Evolutionary conservation across 768 basidiomycete species (phyloP), one percentile per base, ranked within the genome.

Genomic region (Mycena leptocephala): DNA sequence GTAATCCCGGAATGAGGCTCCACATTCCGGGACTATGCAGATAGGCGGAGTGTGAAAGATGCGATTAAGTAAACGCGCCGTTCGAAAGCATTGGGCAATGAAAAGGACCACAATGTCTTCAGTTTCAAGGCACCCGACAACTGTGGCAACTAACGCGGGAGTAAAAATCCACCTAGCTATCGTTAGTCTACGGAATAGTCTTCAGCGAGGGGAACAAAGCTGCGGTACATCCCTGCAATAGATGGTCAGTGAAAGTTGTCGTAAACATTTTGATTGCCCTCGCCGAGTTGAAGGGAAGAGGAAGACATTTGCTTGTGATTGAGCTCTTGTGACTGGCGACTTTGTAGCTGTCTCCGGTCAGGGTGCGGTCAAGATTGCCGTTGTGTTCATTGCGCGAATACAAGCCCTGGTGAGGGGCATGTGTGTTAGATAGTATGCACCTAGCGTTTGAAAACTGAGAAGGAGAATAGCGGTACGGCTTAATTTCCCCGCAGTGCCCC

Each of bases 281-380:
- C 76, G 92, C 93, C 90, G n/a, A n/a, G n/a, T n/a, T n/a, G n/a
- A 93, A 79, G 0, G 92, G 89, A 88, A 90, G 90, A 2, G 87
- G 85, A 51, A 87, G 72, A 32, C 78, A 82, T 32, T 85, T 76
- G 74, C 83, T 83, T 69, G 87, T 61, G 6, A 81, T 79, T 41
- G 76, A 77, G 56, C 72, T 76, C 67, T 73, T 79, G 8, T 33
- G 65, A 11, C 72, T 69, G 14, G 56, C 72, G 13, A 74, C 77
- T 70, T 63, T 81, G 55, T 78, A 80, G 76, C 83, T 88, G 39
- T 90, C 91, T 0, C 88, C 88, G 1, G 91, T 93, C 53, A 93
- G 85, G 0, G 89, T 90, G 37, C 92, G 86, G 78, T 91, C 91
- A 6, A 87, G 87, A 73, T 91, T 89, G 37, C 83, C 81, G 72